These are phyloP conservation scores for Sphagnum magellanicum DNA, from an alignment of 228 moss, liverwort and hornwort genomes.

Conservation along the genomic window DNA sequence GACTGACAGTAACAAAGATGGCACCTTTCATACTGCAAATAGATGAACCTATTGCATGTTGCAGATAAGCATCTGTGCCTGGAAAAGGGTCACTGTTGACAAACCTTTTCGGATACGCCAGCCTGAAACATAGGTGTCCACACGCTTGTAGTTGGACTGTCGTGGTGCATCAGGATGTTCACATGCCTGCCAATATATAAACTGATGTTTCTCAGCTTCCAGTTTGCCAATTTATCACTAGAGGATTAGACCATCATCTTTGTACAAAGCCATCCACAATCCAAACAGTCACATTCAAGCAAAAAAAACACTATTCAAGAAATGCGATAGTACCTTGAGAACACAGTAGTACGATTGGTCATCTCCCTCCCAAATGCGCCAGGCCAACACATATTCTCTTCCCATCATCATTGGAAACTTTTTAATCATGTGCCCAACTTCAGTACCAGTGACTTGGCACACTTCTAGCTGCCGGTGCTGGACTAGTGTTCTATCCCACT, in stretches of 20 bases:
- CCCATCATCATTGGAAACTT: constrained; percentile 68
- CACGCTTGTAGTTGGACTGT: constrained; percentile 66
- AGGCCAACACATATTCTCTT: constrained; percentile 60
- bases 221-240: background rate
- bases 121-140: constrained; percentile 66
- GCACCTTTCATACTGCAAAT: no score
- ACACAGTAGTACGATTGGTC: constrained; percentile 59
- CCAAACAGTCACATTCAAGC: no score
- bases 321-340: constrained; percentile 36
- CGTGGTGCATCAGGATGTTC: constrained; percentile 53
- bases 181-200: constrained; percentile 36
- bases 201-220: constrained; percentile 3
- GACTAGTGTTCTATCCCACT: constrained; percentile 63
- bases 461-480: constrained; percentile 60
- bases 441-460: constrained; percentile 38
- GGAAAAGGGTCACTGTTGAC: background rate
- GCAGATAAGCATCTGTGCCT: no score
- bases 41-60: no score
- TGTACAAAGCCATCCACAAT: no score
- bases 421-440: constrained; percentile 55
- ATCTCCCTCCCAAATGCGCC: constrained; percentile 78
- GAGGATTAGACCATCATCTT: no score
- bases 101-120: constrained; percentile 68
- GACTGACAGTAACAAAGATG: no score
- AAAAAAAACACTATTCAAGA: no score